Evolutionary conservation across 225 moss, liverwort and hornwort species (phyloP), one percentile per base, ranked within the genome.

Genomic region (Anthoceros angustus): DNA sequence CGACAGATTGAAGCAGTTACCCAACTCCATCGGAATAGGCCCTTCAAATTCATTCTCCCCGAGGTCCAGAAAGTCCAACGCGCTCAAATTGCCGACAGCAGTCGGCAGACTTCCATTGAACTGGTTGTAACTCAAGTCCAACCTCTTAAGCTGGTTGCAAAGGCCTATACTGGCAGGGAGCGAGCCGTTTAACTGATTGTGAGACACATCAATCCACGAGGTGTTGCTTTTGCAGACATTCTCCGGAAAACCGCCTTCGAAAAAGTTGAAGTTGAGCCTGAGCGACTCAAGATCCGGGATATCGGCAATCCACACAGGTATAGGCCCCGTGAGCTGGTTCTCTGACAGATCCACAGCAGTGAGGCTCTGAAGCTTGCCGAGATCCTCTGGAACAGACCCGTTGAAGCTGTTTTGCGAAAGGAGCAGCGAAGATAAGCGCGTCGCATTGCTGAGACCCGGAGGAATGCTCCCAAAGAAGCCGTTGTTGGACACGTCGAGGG

Each of bases 171-270:
- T 23, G 6, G 5, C 55, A 15, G 55, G 55, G n/a, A 55, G 18
- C 15, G 5, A 18, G 23, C 55, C 55, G 23, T 3, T 23, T 23
- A 55, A 55, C n/a, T 18, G 23, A 23, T 55, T 55, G 55, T 55
- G 18, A 23, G 55, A 55, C 15, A 85, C 82, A 82, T 85, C 81
- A 70, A 82, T 72, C 74, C 72, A 74, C 77, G 72, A 81, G 69
- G 70, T 75, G 77, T 73, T 79, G 55, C 5, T 15, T 18, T 55
- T 55, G 18, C 55, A 18, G n/a, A 55, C 8, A 23, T 55, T 55
- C 0, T 55, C 55, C 55, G 8, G 18, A 23, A 55, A 18, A 23
- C 7, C 7, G 6, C 55, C 55, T 18, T 55, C 23, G n/a, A 55
- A 23, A 20, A 18, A 8, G 14, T 55, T 55, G 8, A 18, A 7